Evolutionary conservation across 139 green algal genomes (phyloP), one percentile per base, ranked within the genome.

Genomic region (Zygnema cylindricum): DNA sequence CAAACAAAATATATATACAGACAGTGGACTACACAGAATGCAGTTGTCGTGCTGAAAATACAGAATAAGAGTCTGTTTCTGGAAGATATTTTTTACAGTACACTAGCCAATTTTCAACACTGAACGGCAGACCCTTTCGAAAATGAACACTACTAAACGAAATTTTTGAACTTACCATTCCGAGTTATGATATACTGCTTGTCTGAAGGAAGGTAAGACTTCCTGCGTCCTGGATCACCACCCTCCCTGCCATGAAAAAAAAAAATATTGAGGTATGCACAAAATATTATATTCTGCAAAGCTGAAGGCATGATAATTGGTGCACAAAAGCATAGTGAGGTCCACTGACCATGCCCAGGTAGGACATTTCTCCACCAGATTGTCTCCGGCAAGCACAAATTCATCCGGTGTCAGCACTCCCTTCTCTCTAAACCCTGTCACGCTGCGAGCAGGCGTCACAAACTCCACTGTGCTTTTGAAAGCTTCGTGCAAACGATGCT

Each of bases 391-490:
- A 0, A 55, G 54, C 7, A 94, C 92, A 91, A 94, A 94, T 75
- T 94, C 92, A 21, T 93, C 92, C 16, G 92, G 92, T n/a, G 92
- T 94, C 1, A 94, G 69, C 11, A 94, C 92, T 30, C 92, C 92
- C 32, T 85, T 89, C 23, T 76, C 41, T 42, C 23, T 11, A 57
- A 91, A 91, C 11, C 79, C 82, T 11, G 55, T 86, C 0, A 69
- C 82, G 42, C 55, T 89, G 21, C 87, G 81, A 7, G n/a, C 33
- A 38, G 87, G 85, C 11, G 57, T 86, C 22, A 91, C 30, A 78
- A 55, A 22, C 54, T 91, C 87, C 55, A 63, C 71, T 7, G 69
- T 82, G 36, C 63, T 82, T 33, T 88, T 88, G 22, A 90, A 89
- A 63, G 81, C 86, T 69, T 82, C 63, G n/a, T 91, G 86, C 22